A percentile compares a stretch with the other conserved stretches of the same genome.
These are phyloP conservation scores for grape (Vitis vinifera) DNA, from an alignment of 164 flowering plant genomes.

Conservation along the genomic window DNA sequence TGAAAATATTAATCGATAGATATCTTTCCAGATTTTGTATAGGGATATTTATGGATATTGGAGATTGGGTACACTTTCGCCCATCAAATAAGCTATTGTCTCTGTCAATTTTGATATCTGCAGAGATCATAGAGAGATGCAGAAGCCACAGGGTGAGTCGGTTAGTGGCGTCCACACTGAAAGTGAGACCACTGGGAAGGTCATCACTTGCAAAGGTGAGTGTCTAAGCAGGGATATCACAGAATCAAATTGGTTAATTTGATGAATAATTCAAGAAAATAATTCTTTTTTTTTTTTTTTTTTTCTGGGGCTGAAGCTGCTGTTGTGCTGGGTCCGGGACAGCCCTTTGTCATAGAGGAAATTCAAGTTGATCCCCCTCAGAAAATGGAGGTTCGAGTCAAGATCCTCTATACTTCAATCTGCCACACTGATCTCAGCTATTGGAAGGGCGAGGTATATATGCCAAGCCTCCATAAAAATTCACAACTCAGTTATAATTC, in stretches of 20 bases:
- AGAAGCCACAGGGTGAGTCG: too few species aligned
- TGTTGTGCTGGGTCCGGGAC: constrained; percentile 48
- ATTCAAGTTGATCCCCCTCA: constrained; percentile 67
- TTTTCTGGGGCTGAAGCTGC: constrained; percentile 41
- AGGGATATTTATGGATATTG: too few species aligned
- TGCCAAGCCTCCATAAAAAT: neutral
- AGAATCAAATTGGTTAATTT: too few species aligned
- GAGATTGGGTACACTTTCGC: too few species aligned
- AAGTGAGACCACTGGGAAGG: constrained; percentile 13
- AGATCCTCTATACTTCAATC: constrained; percentile 61
- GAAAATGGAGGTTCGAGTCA: constrained; percentile 62
- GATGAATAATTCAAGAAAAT: too few species aligned
- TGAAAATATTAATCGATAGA: too few species aligned
- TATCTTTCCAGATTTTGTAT: too few species aligned
- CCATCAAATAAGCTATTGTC: too few species aligned
- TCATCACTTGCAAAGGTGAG: constrained; percentile 22
- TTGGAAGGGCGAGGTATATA: constrained; percentile 82
- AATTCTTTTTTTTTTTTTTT: neutral
- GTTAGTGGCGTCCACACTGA: too few species aligned
- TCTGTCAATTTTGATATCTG: too few species aligned
- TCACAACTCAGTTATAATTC: neutral
- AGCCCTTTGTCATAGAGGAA: constrained; percentile 54
- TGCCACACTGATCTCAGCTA: constrained; percentile 76
- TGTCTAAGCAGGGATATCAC: neutral
- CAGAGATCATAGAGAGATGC: too few species aligned